Base-by-base conservation (phyloP, 2,329 filamentous ascomycete species). In the Neonectria faginata region DNA sequence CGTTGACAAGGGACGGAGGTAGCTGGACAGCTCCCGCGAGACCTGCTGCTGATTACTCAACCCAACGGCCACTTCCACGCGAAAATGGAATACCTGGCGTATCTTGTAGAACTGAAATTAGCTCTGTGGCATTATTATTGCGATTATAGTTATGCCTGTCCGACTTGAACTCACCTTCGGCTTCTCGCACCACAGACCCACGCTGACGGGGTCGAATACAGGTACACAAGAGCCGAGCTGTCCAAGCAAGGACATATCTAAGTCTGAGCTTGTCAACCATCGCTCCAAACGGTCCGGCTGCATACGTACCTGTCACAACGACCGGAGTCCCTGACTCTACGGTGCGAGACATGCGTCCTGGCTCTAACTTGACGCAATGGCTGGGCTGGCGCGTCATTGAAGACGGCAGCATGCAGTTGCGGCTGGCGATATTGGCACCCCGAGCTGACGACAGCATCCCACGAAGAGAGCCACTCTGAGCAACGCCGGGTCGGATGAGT, bases 401-500 rank as follows among this genome's bases (percentile, higher is more conserved):
- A 33, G 48, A 20, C 57, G 59, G 64, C 20, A 50, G 42, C 52
- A 39, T 73, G 62, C 61, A 60, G 64, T 51, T 16, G 27, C 31
- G 42, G 31, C 41, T 39, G 29, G 33, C 27, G 16, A 22, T 44
- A 44, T 57, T 36, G 36, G 25, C 33, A 36, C 52, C 10, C 22
- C 44, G 57, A 44, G 68, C 64, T 65, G 62, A 72, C 64, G 60
- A 66, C 51, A 25, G 51, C 48, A 41, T 62, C 39, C 22, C 27
- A 41, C 31, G 44, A 58, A 52, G 31, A 48, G 57, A 44, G 50
- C 18, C 29, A 48, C 47, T 29, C 41, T 72, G 70, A 70, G 65
- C 48, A 57, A 69, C 69, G 53, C 55, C 36, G 42, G 18, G 55
- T 67, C 36, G 60, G 25, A 27, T 68, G 44, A 22, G 50, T 51